Evolutionary conservation across 768 basidiomycete genomes (phyloP), one percentile per base, ranked within the genome.

Genomic region (Tylopilus subfusipes): DNA sequence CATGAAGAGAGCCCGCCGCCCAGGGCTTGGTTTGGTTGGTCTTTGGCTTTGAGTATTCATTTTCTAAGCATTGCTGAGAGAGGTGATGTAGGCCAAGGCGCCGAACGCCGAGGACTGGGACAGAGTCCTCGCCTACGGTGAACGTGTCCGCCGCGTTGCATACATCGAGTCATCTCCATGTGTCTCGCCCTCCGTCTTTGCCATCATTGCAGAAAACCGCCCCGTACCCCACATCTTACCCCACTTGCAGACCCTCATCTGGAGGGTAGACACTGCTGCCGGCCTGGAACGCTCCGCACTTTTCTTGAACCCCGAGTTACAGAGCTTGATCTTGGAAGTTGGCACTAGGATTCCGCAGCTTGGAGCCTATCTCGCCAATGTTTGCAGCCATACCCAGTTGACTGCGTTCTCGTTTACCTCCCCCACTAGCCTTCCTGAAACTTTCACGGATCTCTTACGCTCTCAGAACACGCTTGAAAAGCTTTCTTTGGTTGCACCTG

Each of bases 21-120:
- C 89, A 47, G 88, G 87, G 47, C 72, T 89, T 57, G 89, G 89
- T 67, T 75, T 91, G 75, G 89, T 90, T 64, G 66, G 88, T 75
- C 25, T 40, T n/a, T 25, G 24, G 31, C 34, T 47, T 27, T 27
- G 11, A 22, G 16, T 52, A 33, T 48, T 49, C 46, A 16, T 54
- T 34, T 47, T 44, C 48, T 36, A n/a, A 3, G 25, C 30, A 29
- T 36, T 48, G 18, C 50, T 62, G 47, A 61, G 52, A 30, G 27
- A 57, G 19, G 45, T 48, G 33, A 45, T 54, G 22, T 58, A 87
- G 86, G 77, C 77, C 44, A 82, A 79, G 63, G 68, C 74, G 47
- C 88, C 88, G n/a, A 76, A 75, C 64, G 76, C 78, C 48, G 79
- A 82, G 45, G 88, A 91, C 68, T 91, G 89, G 89, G 73, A 77